A percentile compares a stretch with the other conserved stretches of the same genome.
Evolutionary conservation across 805 yeast species (phyloP).

Genomic region (Schizosaccharomyces octosporus): DNA sequence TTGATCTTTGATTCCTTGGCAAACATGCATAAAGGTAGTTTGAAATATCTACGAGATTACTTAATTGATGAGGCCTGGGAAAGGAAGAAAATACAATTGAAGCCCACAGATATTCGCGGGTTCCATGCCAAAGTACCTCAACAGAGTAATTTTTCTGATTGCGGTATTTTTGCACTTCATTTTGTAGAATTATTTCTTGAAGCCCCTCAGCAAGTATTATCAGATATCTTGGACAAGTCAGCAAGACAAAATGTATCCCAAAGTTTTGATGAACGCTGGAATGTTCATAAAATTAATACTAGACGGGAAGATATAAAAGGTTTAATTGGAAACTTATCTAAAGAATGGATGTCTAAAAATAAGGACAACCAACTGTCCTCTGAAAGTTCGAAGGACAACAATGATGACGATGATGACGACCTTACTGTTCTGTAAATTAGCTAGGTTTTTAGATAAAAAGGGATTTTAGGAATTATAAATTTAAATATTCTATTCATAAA

Average conservation of each 20-base stretch:
- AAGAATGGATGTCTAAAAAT: not conserved
- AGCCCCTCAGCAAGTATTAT: conserved; percentile 11
- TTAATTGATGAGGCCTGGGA: conserved; percentile 47
- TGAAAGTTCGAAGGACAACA: not conserved
- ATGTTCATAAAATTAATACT: not conserved
- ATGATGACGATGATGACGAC: not conserved
- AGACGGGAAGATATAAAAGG: not conserved
- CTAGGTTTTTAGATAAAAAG: no score
- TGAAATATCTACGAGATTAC: conserved; percentile 30
- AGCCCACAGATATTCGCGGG: conserved; percentile 23
- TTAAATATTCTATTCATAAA: no score
- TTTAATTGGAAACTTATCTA: not conserved
- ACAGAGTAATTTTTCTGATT: conserved; percentile 75
- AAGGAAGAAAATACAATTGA: conserved; percentile 25
- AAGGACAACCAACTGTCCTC: not conserved
- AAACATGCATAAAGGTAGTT: conserved; percentile 24
- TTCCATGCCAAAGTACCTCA: conserved; percentile 39
- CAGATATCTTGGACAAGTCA: not conserved
- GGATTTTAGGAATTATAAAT: no score
- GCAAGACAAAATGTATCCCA: not conserved
- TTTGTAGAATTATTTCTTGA: conserved; percentile 19
- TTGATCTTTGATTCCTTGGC: conserved; percentile 58
- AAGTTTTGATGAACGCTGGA: not conserved
- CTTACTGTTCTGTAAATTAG: not conserved
- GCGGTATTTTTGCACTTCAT: conserved; percentile 77